Percentiles rank a stretch among this genome's conserved stretches.
Evolutionary conservation across 2,329 filamentous ascomycete species (phyloP).

Genomic region (Blumeria graminis): DNA sequence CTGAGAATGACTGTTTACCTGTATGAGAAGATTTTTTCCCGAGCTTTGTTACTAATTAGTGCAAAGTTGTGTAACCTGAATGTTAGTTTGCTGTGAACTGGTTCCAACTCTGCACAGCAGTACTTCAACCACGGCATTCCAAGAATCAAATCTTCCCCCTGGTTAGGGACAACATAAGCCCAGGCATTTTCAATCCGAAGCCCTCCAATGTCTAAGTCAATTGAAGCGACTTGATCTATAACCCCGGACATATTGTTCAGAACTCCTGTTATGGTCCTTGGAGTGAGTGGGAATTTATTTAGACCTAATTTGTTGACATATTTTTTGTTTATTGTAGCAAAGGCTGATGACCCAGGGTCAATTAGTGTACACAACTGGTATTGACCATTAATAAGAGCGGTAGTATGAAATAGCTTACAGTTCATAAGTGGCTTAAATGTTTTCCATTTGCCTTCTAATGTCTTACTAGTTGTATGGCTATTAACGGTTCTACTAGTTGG

Average conservation of each 20-base stretch:
- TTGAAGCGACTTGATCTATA: neutral
- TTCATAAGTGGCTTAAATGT: neutral
- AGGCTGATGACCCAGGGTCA: neutral
- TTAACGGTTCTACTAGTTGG: neutral
- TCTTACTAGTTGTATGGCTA: neutral
- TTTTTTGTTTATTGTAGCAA: neutral
- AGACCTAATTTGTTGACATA: neutral
- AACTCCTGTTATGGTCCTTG: neutral
- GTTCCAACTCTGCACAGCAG: neutral
- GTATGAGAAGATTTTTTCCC: neutral
- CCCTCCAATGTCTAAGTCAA: neutral
- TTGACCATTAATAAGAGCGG: neutral
- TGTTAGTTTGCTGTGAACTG: neutral
- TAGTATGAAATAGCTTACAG: neutral
- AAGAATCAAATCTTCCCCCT: neutral
- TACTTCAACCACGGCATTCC: neutral
- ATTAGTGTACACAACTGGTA: neutral
- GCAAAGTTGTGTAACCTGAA: neutral
- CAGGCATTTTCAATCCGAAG: neutral
- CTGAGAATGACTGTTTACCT: neutral
- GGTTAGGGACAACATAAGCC: neutral
- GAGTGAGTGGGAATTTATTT: neutral
- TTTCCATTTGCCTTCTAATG: neutral
- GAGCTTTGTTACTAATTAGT: neutral
- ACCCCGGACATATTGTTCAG: neutral